Evolutionary conservation across 805 yeast genomes (phyloP).

Genomic region (Candida silvicultrix): DNA sequence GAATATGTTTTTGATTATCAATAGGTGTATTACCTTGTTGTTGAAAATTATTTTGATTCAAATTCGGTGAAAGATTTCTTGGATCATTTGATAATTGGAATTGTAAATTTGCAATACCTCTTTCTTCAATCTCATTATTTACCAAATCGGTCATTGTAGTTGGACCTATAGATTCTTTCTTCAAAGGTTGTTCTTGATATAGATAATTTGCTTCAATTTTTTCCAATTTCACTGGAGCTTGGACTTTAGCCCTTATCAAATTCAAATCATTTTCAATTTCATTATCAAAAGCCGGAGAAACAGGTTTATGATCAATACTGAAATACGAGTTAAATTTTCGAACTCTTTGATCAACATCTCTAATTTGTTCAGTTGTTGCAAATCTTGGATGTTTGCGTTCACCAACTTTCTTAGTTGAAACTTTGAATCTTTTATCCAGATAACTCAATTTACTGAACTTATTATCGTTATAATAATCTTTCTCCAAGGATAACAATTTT

Average conservation of each 20-base stretch:
- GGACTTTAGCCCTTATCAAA: conserved; percentile 1
- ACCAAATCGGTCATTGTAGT: conserved; percentile 23
- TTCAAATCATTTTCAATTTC: conserved; percentile 15
- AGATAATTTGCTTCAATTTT: conserved; percentile 16
- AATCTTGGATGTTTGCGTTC: conserved; percentile 11
- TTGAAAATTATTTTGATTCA: too few relatives aligned
- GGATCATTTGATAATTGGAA: conserved; percentile 1
- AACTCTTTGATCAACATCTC: conserved; percentile 5
- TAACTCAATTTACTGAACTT: conserved; percentile 4
- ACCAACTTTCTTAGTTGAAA: conserved; percentile 13
- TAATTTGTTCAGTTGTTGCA: conserved; percentile 8
- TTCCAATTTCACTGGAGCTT: conserved; percentile 7
- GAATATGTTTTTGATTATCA: conserved; percentile 1
- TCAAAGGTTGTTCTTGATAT: conserved; percentile 14
- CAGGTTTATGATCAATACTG: conserved; percentile 2
- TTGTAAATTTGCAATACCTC: conserved; percentile 5
- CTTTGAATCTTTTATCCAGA: conserved; percentile 11
- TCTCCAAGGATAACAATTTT: conserved; percentile 4
- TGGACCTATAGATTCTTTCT: conserved; percentile 7
- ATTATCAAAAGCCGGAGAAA: conserved; percentile 6
- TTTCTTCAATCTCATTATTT: conserved; percentile 17
- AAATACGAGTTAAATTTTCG: not conserved
- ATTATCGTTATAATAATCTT: conserved; percentile 12
- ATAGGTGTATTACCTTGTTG: conserved; percentile 1
- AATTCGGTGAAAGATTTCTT: too few relatives aligned